Percentiles rank a stretch among this genome's conserved stretches.
phyloP scores from a whole-genome alignment of 2,329 filamentous ascomycete species.

The Didymella pomorum region DNA sequence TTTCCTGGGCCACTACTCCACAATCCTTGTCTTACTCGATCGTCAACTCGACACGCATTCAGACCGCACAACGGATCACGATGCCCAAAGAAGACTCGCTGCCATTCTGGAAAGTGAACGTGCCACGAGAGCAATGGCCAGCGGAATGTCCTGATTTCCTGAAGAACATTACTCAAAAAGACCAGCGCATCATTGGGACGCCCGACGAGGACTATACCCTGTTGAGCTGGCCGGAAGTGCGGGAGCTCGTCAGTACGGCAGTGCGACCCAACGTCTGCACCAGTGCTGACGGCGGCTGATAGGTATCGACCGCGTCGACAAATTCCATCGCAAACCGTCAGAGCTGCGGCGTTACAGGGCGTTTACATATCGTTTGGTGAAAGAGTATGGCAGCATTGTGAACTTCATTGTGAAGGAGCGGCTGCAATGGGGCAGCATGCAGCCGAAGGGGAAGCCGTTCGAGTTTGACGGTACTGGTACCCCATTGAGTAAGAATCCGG shows the following conservation, averaged over 20 bases:
- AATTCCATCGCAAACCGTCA: constrained; percentile 78
- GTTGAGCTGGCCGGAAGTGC: constrained; percentile 75
- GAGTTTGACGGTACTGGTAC: constrained; percentile 48
- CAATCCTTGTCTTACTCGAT: constrained; percentile 25
- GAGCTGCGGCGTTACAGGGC: constrained; percentile 80
- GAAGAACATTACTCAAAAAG: constrained; percentile 69
- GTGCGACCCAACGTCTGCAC: constrained; percentile 6
- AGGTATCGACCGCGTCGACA: constrained; percentile 73
- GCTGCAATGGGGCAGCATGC: constrained; percentile 69
- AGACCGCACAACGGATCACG: constrained; percentile 9
- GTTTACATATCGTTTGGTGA: constrained; percentile 70
- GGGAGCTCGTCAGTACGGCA: constrained; percentile 59
- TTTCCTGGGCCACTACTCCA: constrained; percentile 17
- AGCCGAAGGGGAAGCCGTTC: constrained; percentile 54
- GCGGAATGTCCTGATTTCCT: constrained; percentile 77
- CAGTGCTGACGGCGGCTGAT: constrained; percentile 19
- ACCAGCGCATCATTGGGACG: constrained; percentile 72
- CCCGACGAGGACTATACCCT: constrained; percentile 71
- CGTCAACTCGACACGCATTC: constrained; percentile 13
- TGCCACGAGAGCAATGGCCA: constrained; percentile 69
- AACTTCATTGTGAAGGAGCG: constrained; percentile 76
- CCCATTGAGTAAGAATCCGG: not conserved
- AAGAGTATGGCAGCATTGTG: constrained; percentile 78
- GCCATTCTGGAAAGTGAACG: constrained; percentile 86
- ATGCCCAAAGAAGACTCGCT: constrained; percentile 47